These are phyloP conservation scores for Fraxinus cuspidata DNA, from an alignment of 257 asterid genomes.

Conservation along the genomic window DNA sequence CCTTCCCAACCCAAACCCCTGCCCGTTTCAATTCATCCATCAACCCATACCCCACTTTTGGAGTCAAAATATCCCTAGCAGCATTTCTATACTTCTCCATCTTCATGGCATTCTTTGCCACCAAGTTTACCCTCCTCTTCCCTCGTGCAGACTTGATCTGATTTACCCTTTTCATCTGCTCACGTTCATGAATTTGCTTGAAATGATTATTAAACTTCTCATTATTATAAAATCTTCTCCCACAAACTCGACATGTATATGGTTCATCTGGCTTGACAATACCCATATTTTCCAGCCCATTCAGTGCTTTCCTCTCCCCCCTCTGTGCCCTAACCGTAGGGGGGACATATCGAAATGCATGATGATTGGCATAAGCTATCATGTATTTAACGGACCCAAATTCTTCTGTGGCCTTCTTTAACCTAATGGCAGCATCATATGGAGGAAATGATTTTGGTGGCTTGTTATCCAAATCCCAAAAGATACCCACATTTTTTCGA, in stretches of 20 bases:
- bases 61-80: conserved; percentile 68
- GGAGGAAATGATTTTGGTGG: conserved; percentile 78
- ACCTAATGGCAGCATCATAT: conserved; percentile 70
- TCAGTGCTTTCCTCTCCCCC: conserved; percentile 51
- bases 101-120: conserved; percentile 69
- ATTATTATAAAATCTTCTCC: conserved; percentile 70
- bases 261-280: conserved; percentile 59
- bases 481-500: conserved; percentile 62
- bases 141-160: conserved; percentile 87
- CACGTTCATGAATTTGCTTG: conserved; percentile 80
- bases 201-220: conserved; percentile 74
- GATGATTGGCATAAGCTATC: conserved; percentile 80
- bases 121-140: conserved; percentile 70
- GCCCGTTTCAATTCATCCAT: conserved; percentile 80
- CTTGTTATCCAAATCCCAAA: conserved; percentile 96
- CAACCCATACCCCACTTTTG: conserved; percentile 75
- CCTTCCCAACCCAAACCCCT: conserved; percentile 77
- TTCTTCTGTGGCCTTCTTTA: conserved; percentile 61
- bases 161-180: conserved; percentile 72
- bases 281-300: conserved; percentile 57
- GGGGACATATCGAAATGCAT: conserved; percentile 75
- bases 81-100: conserved; percentile 85
- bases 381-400: conserved; percentile 74
- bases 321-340: conserved; percentile 54
- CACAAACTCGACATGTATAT: conserved; percentile 76